Percentiles rank a stretch among this genome's conserved stretches.
Conservation (phyloP, 768 basidiomycete genomes). For the Amanita exitialis region DNA sequence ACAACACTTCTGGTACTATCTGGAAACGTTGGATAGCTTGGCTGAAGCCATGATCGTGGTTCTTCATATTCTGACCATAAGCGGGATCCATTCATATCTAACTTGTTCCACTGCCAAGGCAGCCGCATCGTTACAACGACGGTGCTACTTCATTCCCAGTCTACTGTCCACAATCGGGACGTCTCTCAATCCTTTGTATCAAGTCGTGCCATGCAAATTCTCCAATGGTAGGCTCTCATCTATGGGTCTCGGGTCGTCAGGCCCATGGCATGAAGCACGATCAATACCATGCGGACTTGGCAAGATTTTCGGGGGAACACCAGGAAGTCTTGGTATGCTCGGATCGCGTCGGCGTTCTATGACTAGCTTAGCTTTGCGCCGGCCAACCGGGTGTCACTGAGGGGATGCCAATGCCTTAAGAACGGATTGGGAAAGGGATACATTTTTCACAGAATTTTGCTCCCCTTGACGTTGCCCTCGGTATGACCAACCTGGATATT, state of each 20-base stretch:
- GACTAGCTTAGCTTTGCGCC: slow-evolving; percentile 1
- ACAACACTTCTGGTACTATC: neutral
- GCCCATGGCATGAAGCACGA: neutral
- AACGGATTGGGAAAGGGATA: neutral
- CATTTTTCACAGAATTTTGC: neutral
- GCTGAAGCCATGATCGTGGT: neutral
- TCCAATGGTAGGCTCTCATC: neutral
- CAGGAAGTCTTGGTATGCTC: slow-evolving; percentile 2
- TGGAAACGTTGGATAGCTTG: neutral
- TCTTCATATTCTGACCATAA: too few relatives aligned
- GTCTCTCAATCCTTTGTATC: neutral
- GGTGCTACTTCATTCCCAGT: neutral
- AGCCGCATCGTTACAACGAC: too few relatives aligned
- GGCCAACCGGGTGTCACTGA: neutral
- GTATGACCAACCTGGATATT: neutral
- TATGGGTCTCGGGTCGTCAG: neutral
- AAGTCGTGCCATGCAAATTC: neutral
- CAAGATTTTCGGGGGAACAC: neutral
- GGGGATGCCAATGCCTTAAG: neutral
- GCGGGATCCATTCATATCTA: too few relatives aligned
- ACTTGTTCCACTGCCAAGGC: too few relatives aligned
- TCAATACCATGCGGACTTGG: neutral
- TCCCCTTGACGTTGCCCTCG: neutral
- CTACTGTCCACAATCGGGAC: neutral
- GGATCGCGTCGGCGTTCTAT: slow-evolving; percentile 5